These are phyloP conservation scores for Pulveroboletus frians DNA, from an alignment of 768 basidiomycete species.

Conservation along the genomic window DNA sequence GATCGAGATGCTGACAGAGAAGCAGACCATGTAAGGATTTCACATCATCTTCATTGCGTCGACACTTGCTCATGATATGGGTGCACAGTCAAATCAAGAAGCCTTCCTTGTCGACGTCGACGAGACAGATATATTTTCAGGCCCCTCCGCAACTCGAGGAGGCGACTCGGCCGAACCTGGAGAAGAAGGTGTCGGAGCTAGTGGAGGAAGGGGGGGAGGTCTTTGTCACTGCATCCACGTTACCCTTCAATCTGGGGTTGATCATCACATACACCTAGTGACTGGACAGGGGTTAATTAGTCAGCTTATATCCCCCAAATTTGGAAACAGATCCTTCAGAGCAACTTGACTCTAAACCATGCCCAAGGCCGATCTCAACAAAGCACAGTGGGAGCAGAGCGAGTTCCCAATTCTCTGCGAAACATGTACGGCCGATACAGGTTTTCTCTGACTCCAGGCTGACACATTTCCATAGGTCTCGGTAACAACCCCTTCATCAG, in stretches of 20 bases:
- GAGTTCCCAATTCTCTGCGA: conserved; percentile 94
- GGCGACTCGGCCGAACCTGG: conserved; percentile 85
- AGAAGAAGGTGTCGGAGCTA: conserved; percentile 80
- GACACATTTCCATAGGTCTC: conserved; percentile 47
- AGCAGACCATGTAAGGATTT: conserved; percentile 77
- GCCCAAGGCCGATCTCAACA: conserved; percentile 92
- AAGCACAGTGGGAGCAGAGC: conserved; percentile 90
- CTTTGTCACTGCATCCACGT: conserved; percentile 78
- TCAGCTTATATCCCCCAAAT: conserved; percentile 19
- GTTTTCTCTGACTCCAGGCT: not conserved
- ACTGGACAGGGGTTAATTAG: conserved; percentile 17
- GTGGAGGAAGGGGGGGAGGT: conserved; percentile 73
- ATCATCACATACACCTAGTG: conserved; percentile 50
- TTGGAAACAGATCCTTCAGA: not conserved
- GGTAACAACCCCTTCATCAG: conserved; percentile 89
- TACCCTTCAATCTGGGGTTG: conserved; percentile 83
- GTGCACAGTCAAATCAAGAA: conserved; percentile 86
- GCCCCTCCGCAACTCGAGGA: conserved; percentile 88
- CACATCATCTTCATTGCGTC: not conserved
- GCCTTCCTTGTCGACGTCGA: conserved; percentile 80
- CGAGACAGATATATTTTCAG: conserved; percentile 83
- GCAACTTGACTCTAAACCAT: conserved; percentile 29
- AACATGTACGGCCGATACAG: conserved; percentile 56
- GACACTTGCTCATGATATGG: not conserved
- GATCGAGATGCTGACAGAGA: conserved; percentile 83